Evolutionary conservation across 768 basidiomycete species (phyloP).

Genomic region (Termitomyces sp.): DNA sequence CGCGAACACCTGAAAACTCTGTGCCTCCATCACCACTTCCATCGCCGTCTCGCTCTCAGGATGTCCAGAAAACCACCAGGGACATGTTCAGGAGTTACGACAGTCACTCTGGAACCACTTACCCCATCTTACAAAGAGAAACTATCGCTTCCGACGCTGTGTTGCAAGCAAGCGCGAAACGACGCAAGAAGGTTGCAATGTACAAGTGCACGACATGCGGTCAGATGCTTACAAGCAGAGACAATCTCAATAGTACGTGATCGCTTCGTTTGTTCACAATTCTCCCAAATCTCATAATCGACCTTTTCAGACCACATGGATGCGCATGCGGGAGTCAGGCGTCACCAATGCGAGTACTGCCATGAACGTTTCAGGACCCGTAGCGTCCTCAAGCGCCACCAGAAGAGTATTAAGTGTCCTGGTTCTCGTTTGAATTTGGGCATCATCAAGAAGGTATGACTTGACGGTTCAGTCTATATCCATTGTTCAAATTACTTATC

Average conservation of each 20-base stretch:
- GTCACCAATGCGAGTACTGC: slow-evolving; percentile 11
- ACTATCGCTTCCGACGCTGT: slow-evolving; percentile 16
- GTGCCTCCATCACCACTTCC: slow-evolving; percentile 5
- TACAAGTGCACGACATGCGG: slow-evolving; percentile 5
- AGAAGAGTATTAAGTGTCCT: slow-evolving; percentile 15
- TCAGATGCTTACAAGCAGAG: slow-evolving; percentile 13
- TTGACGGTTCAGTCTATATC: too few species aligned
- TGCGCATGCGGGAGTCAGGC: slow-evolving; percentile 11
- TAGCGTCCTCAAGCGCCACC: slow-evolving; percentile 16
- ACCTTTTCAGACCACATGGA: slow-evolving; percentile 10
- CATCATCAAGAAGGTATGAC: slow-evolving; percentile 1
- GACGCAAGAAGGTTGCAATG: slow-evolving; percentile 9
- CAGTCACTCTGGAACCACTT: background rate
- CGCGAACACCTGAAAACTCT: slow-evolving; percentile 5
- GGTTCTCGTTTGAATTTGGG: background rate
- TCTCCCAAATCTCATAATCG: background rate
- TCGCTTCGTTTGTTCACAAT: background rate
- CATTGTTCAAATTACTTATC: too few species aligned
- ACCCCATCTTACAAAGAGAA: slow-evolving; percentile 11
- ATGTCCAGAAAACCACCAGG: background rate
- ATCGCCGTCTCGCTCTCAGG: background rate
- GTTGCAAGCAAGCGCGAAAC: slow-evolving; percentile 12
- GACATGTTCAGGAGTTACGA: slow-evolving; percentile 9
- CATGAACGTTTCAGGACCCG: slow-evolving; percentile 14
- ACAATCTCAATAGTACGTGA: slow-evolving; percentile 15